These are phyloP conservation scores for Moricandia moricandioides DNA, from an alignment of 345 rosid species.

Conservation along the genomic window DNA sequence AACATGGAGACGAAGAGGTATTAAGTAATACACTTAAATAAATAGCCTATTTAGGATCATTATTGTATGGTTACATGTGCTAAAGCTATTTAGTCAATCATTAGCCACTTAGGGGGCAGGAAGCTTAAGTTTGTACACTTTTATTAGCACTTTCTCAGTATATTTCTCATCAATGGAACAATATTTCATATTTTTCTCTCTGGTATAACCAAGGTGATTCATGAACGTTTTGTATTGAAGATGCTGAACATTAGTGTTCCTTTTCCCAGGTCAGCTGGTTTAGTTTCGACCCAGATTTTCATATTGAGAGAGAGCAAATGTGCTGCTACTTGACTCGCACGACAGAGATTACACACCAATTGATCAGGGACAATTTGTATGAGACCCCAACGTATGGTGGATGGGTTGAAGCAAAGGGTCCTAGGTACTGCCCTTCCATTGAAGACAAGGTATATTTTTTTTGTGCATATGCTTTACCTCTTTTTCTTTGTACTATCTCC, in stretches of 20 bases:
- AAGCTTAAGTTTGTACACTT: neutral
- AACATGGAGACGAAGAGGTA: slow-evolving; percentile 95
- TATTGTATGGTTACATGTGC: neutral
- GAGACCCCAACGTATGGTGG: slow-evolving; percentile 99
- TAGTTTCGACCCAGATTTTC: slow-evolving; percentile 89
- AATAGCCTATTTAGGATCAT: slow-evolving; percentile 1
- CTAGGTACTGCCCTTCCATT: slow-evolving; percentile 97
- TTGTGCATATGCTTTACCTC: neutral
- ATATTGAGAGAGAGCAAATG: slow-evolving; percentile 91
- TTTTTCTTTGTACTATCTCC: slow-evolving; percentile 8
- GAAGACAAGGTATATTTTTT: slow-evolving; percentile 76
- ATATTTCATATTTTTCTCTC: slow-evolving; percentile 8
- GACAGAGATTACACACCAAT: slow-evolving; percentile 73
- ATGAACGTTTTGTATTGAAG: slow-evolving; percentile 15
- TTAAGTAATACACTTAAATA: slow-evolving; percentile 29
- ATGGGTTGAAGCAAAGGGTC: slow-evolving; percentile 99
- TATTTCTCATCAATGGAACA: neutral
- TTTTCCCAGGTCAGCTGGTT: slow-evolving; percentile 82
- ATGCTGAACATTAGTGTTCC: slow-evolving; percentile 20
- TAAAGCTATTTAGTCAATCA: neutral
- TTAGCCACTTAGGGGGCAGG: slow-evolving; percentile 1
- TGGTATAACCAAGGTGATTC: slow-evolving; percentile 1
- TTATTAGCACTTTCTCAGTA: neutral
- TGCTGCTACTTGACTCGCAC: slow-evolving; percentile 94
- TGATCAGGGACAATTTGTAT: slow-evolving; percentile 86